Percentiles rank a stretch among this genome's conserved stretches.
phyloP scores from a whole-genome alignment of 345 rosid species.

The Salix viminalis region DNA sequence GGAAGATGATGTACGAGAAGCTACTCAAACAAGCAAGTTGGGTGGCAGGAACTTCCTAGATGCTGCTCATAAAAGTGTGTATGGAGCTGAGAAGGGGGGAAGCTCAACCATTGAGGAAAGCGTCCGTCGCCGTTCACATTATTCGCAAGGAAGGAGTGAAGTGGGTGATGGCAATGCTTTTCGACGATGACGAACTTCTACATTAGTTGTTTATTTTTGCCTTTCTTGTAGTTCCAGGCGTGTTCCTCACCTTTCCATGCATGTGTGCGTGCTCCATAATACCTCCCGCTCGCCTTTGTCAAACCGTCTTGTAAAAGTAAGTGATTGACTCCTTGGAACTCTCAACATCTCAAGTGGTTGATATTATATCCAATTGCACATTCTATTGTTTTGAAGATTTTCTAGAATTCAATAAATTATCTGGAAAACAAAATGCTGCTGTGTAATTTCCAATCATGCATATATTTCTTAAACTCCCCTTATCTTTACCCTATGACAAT shows the following conservation, averaged over 20 bases:
- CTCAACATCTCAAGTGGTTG: not conserved
- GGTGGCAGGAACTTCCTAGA: constrained; percentile 73
- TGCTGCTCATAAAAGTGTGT: constrained; percentile 74
- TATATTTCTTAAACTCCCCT: not conserved
- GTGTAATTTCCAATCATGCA: not conserved
- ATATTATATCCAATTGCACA: not conserved
- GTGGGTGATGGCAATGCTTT: constrained; percentile 75
- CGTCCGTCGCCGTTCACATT: constrained; percentile 77
- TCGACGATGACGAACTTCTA: constrained; percentile 45
- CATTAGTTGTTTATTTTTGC: not conserved
- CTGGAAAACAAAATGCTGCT: not conserved
- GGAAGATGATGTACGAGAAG: constrained; percentile 67
- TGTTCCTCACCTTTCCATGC: not conserved
- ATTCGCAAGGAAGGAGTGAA: constrained; percentile 67
- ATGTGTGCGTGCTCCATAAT: not conserved
- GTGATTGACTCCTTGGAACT: not conserved
- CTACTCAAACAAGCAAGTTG: constrained; percentile 33
- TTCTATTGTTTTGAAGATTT: not conserved
- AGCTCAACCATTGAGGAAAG: constrained; percentile 88
- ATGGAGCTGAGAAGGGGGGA: constrained; percentile 88
- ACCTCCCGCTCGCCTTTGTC: not conserved
- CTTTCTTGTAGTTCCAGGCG: not conserved
- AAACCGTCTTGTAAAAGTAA: not conserved
- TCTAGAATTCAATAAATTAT: not conserved
- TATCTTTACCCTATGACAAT: not conserved